Evolutionary conservation across 805 yeast species (phyloP), one percentile per base, ranked within the genome.

Genomic region (Peterozyma toletana): DNA sequence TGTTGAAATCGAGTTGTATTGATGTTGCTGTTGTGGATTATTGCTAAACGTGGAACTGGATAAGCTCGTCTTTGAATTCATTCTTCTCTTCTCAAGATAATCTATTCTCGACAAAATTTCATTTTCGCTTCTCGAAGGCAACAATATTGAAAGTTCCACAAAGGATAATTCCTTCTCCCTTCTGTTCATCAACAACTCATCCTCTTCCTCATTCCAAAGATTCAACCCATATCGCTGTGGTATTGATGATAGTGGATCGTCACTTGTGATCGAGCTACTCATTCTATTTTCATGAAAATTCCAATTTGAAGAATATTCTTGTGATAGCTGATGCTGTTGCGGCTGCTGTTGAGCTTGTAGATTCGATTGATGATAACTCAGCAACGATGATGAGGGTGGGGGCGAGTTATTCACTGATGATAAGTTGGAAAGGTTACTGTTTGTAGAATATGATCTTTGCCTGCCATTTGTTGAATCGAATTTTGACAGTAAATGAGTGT

Each of bases 91-190:
- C 40, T 66, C 70, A 35, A 79, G 56, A 41, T 69, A 62, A 40
- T 69, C 75, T 17, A 84, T 75, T 48, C 93, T 69, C 34, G 73
- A 61, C 68, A 76, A 70, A 37, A 88, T 88, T 52, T 86, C 93
- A n/a, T 69, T 69, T 56, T 84, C 89, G 0, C 93, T 71, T 50
- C 87, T 75, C 45, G 73, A 74, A 13, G 93, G 91, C 37, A 88
- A 66, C 42, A 88, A 62, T 31, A 87, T 80, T 13, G 83, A 73
- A 34, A 88, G 65, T 61, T 88, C 96, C 14, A 82, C 83, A 53
- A 83, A 71, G 31, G 83, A 74, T 35, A 88, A 63, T 44, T 82
- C 83, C 50, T 79, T 65, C 40, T 74, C 64, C 9, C 77, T 62
- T 41, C 84, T 67, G 47, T 75, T 71, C 37, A 77, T 53, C 34